Evolutionary conservation across 192 early-diverging fungal genomes (phyloP), one percentile per base, ranked within the genome.

Genomic region (Oehlia diaphana): DNA sequence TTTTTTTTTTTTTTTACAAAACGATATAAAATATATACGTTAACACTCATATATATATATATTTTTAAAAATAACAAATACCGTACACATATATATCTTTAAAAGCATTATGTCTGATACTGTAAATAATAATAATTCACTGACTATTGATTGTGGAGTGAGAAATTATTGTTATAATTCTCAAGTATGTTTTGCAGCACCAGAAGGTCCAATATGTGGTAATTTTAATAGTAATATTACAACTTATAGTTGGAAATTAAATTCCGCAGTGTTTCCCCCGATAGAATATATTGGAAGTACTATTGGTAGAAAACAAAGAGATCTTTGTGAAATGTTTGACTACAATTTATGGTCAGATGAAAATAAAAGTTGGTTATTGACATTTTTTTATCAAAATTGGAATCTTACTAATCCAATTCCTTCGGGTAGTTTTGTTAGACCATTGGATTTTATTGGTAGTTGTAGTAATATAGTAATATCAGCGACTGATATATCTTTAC

Each of bases 381-480:
- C 23, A 66, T 66, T 31, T 66, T 31, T 66, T 31, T 31, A 31
- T 66, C 26, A 66, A 31, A 0, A 66, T 33, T 66, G 64, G 64
- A 26, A 26, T 66, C 26, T 26, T 28, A 33, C 14, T 66, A 28
- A 4, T 12, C 7, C 12, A 28, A 9, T 66, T 28, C 64, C 64
- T 31, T 16, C 9, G 9, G 64, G 64, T 14, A 31, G 26, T 26
- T 66, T 66, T 66, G 13, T 66, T 31, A 66, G 14, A 23, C 64
- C 64, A 66, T 66, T 66, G 21, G 64, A 66, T 66, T 66, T 35
- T 28, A 66, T 66, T 31, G 64, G 64, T 26, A 31, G 26, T 26
- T 66, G 64, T 66, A 31, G 12, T 31, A 21, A 66, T 7, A 14
- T 53, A 53, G 0, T 14, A 53, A 13, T 13, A 53, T 3, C 50